Conservation (phyloP, 306 rosid genomes). For the Castanea crenata region DNA sequence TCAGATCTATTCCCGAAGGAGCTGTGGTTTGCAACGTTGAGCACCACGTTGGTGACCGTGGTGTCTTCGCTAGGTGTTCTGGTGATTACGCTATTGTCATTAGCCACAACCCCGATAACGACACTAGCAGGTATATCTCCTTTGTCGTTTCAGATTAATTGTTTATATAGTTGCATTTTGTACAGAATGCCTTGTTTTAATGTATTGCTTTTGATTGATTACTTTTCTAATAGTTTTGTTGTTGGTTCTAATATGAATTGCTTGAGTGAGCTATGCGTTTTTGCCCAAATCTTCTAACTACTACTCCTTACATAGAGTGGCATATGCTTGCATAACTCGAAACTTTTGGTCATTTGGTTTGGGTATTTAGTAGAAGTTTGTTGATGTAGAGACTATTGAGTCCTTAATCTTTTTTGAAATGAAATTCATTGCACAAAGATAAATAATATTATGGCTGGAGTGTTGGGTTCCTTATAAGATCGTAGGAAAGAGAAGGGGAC, state of each 20-base stretch:
- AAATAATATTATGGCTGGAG: too few relatives aligned
- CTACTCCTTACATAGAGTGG: too few relatives aligned
- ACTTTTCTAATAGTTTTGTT: neutral
- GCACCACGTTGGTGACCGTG: constrained; percentile 48
- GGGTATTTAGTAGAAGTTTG: too few relatives aligned
- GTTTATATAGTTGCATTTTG: neutral
- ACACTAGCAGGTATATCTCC: constrained; percentile 30
- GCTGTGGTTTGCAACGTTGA: constrained; percentile 46
- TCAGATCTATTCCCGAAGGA: constrained; percentile 47
- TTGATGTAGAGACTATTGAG: neutral
- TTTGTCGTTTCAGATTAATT: too few relatives aligned
- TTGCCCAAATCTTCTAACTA: too few relatives aligned
- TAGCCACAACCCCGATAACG: constrained; percentile 46
- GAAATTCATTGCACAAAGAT: neutral
- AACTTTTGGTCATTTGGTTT: too few relatives aligned
- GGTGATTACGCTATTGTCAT: constrained; percentile 46
- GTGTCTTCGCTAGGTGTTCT: constrained; percentile 38
- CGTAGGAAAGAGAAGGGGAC: neutral
- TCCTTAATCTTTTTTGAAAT: neutral
- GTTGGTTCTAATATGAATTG: neutral
- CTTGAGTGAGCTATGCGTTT: too few relatives aligned
- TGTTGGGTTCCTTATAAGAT: neutral
- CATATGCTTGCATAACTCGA: too few relatives aligned
- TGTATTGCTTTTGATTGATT: neutral
- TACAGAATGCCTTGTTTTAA: neutral